Percentiles rank a stretch among this genome's conserved stretches.
phyloP scores from a whole-genome alignment of 305 asterid genomes.

The Ajuga reptans region DNA sequence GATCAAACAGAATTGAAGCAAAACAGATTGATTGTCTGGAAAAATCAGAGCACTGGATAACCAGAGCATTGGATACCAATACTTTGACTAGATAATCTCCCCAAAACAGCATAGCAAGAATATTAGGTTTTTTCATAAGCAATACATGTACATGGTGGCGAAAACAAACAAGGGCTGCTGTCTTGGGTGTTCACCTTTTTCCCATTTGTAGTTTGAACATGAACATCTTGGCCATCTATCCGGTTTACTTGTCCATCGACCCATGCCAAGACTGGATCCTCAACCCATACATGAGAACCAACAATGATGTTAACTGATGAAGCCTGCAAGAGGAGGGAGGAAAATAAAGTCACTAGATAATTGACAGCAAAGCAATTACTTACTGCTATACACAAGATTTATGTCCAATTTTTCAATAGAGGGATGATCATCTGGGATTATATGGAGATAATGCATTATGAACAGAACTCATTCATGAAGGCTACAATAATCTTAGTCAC shows the following conservation, averaged over 20 bases:
- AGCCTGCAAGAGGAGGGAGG: slow-evolving; percentile 49
- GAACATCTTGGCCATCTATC: slow-evolving; percentile 80
- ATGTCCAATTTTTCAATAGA: neutral
- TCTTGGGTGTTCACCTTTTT: slow-evolving; percentile 51
- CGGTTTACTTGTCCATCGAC: slow-evolving; percentile 79
- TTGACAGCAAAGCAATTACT: slow-evolving; percentile 4
- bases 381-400: neutral
- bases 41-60: slow-evolving; percentile 11
- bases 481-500: neutral
- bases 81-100: slow-evolving; percentile 11
- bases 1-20: neutral
- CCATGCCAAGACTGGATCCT: slow-evolving; percentile 94
- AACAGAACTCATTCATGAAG: neutral
- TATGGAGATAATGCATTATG: neutral
- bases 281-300: slow-evolving; percentile 97
- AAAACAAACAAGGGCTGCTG: slow-evolving; percentile 2
- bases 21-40: slow-evolving; percentile 6
- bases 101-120: slow-evolving; percentile 1
- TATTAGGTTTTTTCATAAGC: slow-evolving; percentile 10
- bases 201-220: slow-evolving; percentile 66
- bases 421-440: neutral
- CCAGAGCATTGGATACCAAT: slow-evolving; percentile 9
- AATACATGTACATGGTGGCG: neutral
- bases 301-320: slow-evolving; percentile 71
- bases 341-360: slow-evolving; percentile 15